Evolutionary conservation across 768 basidiomycete genomes (phyloP), one percentile per base, ranked within the genome.

Genomic region (Macrocybe gigantea): DNA sequence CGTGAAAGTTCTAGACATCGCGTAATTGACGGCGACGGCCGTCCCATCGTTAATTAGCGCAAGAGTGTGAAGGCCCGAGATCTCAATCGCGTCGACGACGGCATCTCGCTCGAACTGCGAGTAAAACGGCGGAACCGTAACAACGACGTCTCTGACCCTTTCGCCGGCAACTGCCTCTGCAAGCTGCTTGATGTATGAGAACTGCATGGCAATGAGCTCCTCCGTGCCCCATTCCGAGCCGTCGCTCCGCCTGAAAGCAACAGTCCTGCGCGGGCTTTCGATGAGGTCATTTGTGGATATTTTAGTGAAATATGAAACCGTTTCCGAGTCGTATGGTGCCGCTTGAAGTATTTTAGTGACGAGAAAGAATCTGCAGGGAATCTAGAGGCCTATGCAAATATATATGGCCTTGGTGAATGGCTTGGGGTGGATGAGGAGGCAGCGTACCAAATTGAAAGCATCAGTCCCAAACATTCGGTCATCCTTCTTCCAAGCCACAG

Each of bases 1-100:
- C 0, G 85, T 70, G 72, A 98, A 98, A 1, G 82, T 75, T 41
- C 95, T 81, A 1, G 93, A 93, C 93, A 98, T 96, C 38, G 96
- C 96, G 60, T 90, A 99, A 70, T 99, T 99, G 56, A 98, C 77
- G 10, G 93, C 96, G n/a, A 94, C 86, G 2, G 93, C 91, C 0
- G 90, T 82, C 29, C 95, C 95, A 56, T 99, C 96, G 56, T 93
- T 88, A 45, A 99, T 79, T 49, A 98, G 73, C 0, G 89, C 84
- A 32, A 97, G 70, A 1, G 87, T 83, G 29, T 79, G 79, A 40
- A 99, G 68, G 2, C 94, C 96, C 11, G 93, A 82, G 39, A 98
- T 81, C 59, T 96, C 95, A 33, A 93, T 78, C 11, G 95, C 93
- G 64, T 97, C 95, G 30, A 83, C 80, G 35, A 98, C 78, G 2